These are phyloP conservation scores for Cladophialophora bantiana DNA, from an alignment of 2,329 filamentous ascomycete genomes.

Conservation along the genomic window DNA sequence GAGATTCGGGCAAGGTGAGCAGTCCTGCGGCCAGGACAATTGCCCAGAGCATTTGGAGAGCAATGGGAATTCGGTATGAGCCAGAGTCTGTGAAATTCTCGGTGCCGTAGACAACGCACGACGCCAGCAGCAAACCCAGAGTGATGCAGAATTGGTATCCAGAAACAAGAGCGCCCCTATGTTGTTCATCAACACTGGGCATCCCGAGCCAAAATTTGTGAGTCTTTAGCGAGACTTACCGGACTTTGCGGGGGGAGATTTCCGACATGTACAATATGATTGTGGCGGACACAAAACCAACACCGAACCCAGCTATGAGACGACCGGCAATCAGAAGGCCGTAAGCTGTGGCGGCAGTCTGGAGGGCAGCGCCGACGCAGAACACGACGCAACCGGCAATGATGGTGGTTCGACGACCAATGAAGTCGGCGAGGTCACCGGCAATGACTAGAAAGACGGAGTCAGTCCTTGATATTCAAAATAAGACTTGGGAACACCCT, in stretches of 20 bases:
- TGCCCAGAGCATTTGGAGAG: constrained; percentile 81
- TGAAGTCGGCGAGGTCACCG: constrained; percentile 76
- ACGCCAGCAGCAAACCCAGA: constrained; percentile 76
- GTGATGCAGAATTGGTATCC: constrained; percentile 87
- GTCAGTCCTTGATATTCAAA: constrained; percentile 63
- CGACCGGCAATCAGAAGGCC: constrained; percentile 74
- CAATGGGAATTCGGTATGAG: constrained; percentile 82
- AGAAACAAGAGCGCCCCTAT: constrained; percentile 63
- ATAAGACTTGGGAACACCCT: constrained; percentile 72
- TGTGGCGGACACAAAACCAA: constrained; percentile 80
- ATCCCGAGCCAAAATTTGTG: constrained; percentile 43
- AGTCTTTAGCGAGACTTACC: constrained; percentile 26
- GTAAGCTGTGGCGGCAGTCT: constrained; percentile 61
- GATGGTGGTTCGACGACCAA: constrained; percentile 74
- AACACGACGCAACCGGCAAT: constrained; percentile 75
- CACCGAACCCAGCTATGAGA: constrained; percentile 76
- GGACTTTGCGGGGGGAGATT: constrained; percentile 55
- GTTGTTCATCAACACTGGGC: constrained; percentile 73
- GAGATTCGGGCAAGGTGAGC: constrained; percentile 80
- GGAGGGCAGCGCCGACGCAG: constrained; percentile 70
- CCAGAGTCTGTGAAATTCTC: constrained; percentile 67
- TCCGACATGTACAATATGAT: constrained; percentile 89
- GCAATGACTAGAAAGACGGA: constrained; percentile 74
- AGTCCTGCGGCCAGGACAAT: constrained; percentile 73
- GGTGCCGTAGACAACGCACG: constrained; percentile 76